Evolutionary conservation across 2,329 filamentous ascomycete species (phyloP), one percentile per base, ranked within the genome.

Genomic region (Magnaporthales sp.): DNA sequence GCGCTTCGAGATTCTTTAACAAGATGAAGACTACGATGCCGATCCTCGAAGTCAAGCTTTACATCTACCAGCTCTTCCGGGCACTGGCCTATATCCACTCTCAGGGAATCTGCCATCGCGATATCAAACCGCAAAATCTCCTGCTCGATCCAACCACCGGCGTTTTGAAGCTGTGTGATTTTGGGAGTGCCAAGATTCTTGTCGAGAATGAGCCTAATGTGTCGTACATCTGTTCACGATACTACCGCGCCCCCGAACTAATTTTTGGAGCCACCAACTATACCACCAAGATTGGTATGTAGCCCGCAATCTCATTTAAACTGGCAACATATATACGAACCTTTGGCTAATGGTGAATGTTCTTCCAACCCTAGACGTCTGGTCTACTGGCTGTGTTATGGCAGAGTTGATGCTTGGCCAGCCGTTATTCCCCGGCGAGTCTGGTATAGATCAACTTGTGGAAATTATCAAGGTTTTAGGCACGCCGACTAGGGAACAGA

Each of bases 1-100:
- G 95, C 75, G 95, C 95, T 60, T 98, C 95, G 70, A 90, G 95
- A 74, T 98, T 97, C 82, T 99, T 99, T 86, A 98, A 96, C 86
- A 99, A 99, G 84, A 90, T 98, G 90, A 99, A 98, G 88, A 96
- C 93, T 7, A 97, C 94, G 66, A 99, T 99, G 95, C 95, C 95
- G 19, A 97, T 94, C 73, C 87, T 99, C 73, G 95, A 99, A 80
- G 93, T 98, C 77, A 99, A 99, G 84, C 90, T 99, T 70, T 99
- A 98, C 84, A 99, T 94, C 77, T 99, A 99, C 82, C 95, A 99
- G 83, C 90, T 99, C 66, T 99, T 99, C 87, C 90, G 95, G 73
- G 96, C 95, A 46, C 86, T 99, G 73, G 95, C 95, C 75, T 99
- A 99, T 81, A 99, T 99, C 73, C 95, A 99, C 81, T 98, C 95